Conservation (phyloP, 2,329 filamentous ascomycete genomes). For the Ophioceras dolichostomum region DNA sequence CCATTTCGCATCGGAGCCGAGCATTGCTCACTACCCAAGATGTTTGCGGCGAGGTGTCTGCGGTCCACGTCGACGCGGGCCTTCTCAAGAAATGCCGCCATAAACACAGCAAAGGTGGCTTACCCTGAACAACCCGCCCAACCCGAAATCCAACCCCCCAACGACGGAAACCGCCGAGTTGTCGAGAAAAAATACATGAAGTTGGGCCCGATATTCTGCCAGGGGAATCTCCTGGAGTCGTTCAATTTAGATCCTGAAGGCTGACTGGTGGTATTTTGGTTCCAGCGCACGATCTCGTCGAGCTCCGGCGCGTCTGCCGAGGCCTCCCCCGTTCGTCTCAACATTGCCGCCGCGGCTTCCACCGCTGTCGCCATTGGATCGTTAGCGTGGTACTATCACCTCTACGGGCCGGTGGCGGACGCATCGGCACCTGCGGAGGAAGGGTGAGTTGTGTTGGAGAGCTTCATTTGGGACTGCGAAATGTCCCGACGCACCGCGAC, state of each 20-base stretch:
- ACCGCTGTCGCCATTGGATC: conserved; percentile 80
- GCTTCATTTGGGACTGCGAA: too few species aligned
- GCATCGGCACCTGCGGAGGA: conserved; percentile 93
- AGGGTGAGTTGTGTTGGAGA: conserved; percentile 79
- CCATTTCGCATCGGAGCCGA: conserved; percentile 22
- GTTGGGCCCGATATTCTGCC: too few species aligned
- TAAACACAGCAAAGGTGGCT: conserved; percentile 64
- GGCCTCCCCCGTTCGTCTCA: conserved; percentile 65
- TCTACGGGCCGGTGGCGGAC: conserved; percentile 78
- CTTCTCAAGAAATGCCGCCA: conserved; percentile 63
- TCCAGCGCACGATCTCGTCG: conserved; percentile 57
- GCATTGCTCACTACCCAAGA: conserved; percentile 56
- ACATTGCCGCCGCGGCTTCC: conserved; percentile 75
- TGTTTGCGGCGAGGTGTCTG: conserved; percentile 89
- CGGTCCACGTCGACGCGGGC: conserved; percentile 79
- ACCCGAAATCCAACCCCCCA: not conserved
- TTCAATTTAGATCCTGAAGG: too few species aligned
- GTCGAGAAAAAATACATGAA: too few species aligned
- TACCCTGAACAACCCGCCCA: not conserved
- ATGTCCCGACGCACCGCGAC: too few species aligned
- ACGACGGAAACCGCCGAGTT: not conserved
- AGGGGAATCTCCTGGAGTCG: too few species aligned
- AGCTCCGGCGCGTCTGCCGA: conserved; percentile 60
- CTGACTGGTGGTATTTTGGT: too few species aligned
- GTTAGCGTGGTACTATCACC: conserved; percentile 93